phyloP scores from a whole-genome alignment of 2,329 filamentous ascomycete genomes.

The Fusarium dimerum region DNA sequence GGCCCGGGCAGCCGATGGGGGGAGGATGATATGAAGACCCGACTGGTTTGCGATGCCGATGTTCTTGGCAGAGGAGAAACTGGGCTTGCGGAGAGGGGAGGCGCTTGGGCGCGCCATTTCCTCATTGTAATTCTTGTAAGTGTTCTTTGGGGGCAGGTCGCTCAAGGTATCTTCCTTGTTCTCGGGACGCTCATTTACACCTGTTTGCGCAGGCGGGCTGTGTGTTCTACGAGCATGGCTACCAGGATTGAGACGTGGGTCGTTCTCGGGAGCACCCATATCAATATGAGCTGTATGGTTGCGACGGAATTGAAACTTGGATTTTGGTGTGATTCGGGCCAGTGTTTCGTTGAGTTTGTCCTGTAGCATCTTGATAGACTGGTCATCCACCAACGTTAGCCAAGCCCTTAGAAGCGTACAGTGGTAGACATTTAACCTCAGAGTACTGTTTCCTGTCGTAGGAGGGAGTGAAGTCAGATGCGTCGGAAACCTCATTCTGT shows the following conservation, averaged over 20 bases:
- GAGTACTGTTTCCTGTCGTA: conserved; percentile 89
- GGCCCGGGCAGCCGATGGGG: conserved; percentile 67
- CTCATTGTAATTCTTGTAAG: conserved; percentile 55
- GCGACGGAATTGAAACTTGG: conserved; percentile 78
- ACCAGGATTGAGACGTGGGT: conserved; percentile 44
- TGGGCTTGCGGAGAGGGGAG: conserved; percentile 56
- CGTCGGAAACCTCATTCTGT: conserved; percentile 83
- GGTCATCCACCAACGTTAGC: conserved; percentile 6
- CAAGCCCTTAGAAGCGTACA: background rate
- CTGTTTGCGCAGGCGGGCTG: conserved; percentile 5
- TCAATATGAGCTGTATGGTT: conserved; percentile 38
- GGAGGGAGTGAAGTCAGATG: conserved; percentile 76
- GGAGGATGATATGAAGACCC: conserved; percentile 75
- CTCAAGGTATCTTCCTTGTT: conserved; percentile 16
- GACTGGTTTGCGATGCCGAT: conserved; percentile 68
- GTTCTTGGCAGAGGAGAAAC: conserved; percentile 61
- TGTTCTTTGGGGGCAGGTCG: conserved; percentile 33
- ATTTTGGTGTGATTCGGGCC: conserved; percentile 68
- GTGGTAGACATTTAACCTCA: conserved; percentile 53
- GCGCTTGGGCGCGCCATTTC: conserved; percentile 47
- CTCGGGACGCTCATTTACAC: background rate
- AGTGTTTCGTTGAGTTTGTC: conserved; percentile 75
- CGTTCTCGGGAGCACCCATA: conserved; percentile 44
- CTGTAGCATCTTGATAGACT: conserved; percentile 78
- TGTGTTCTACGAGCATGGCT: conserved; percentile 34